These are phyloP conservation scores for Tricholoma saponaceum DNA, from an alignment of 768 basidiomycete species.

Conservation along the genomic window DNA sequence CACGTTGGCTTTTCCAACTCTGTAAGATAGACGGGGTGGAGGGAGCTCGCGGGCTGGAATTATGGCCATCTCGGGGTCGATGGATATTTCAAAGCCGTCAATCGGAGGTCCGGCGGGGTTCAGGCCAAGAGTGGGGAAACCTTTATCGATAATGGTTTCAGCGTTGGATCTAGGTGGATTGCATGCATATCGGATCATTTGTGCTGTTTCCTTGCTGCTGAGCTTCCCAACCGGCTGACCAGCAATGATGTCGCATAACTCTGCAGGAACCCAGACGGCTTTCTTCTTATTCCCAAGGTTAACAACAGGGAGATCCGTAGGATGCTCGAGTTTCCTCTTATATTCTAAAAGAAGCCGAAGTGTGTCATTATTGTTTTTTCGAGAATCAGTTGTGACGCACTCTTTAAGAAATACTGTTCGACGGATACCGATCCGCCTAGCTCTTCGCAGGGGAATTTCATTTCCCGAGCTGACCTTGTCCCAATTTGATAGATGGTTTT, in stretches of 20 bases:
- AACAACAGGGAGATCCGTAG: conserved; percentile 48
- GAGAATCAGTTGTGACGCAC: conserved; percentile 32
- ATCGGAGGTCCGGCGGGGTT: conserved; percentile 33
- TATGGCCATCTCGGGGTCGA: conserved; percentile 55
- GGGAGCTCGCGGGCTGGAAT: conserved; percentile 64
- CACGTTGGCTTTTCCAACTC: conserved; percentile 37
- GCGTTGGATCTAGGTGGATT: conserved; percentile 60
- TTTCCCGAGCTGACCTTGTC: conserved; percentile 32
- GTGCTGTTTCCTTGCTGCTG: conserved; percentile 50
- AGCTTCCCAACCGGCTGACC: conserved; percentile 63
- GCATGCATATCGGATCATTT: conserved; percentile 72
- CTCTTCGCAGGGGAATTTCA: conserved; percentile 47
- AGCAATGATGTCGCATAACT: conserved; percentile 61
- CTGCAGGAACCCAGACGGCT: conserved; percentile 52
- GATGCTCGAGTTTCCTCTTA: conserved; percentile 40
- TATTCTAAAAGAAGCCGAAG: conserved; percentile 41
- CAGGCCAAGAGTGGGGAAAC: conserved; percentile 53
- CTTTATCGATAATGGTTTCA: conserved; percentile 48
- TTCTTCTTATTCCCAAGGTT: conserved; percentile 36
- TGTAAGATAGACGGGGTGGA: conserved; percentile 56
- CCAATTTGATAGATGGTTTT: conserved; percentile 43
- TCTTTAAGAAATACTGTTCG: conserved; percentile 56
- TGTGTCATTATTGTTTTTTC: not conserved
- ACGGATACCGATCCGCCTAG: conserved; percentile 52
- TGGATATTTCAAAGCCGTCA: conserved; percentile 51